phyloP scores from a whole-genome alignment of 345 rosid genomes.

The Gossypium stocksii region DNA sequence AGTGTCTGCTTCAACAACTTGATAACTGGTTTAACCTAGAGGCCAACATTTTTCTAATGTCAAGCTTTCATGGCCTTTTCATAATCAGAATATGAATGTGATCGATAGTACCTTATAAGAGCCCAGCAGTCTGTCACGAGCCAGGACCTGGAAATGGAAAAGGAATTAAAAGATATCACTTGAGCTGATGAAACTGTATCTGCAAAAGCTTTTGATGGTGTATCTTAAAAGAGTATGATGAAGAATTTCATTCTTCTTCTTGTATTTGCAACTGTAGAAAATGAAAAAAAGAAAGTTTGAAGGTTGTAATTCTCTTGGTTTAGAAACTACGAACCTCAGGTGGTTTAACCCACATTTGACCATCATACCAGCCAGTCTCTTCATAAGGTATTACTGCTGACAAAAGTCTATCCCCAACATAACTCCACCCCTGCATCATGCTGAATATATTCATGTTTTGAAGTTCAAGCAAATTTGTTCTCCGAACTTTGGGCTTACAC shows the following conservation, averaged over 20 bases:
- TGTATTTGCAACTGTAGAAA: too few species aligned
- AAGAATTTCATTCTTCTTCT: background rate
- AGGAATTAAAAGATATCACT: background rate
- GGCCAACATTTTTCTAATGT: background rate
- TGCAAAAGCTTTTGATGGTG: background rate
- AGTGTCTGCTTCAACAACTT: constrained; percentile 84
- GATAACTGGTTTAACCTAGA: constrained; percentile 87
- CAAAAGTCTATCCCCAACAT: constrained; percentile 86
- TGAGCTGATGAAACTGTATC: background rate
- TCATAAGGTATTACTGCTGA: constrained; percentile 95
- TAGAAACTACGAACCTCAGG: constrained; percentile 59
- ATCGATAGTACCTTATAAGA: constrained; percentile 70
- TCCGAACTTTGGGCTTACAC: background rate
- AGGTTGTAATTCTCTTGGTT: background rate
- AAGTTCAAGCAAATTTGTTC: background rate
- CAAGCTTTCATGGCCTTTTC: constrained; percentile 2
- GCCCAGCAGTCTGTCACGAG: constrained; percentile 89
- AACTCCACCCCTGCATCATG: constrained; percentile 82
- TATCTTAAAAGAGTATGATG: background rate
- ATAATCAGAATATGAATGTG: background rate
- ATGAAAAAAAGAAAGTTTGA: too few species aligned
- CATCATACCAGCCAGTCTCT: constrained; percentile 99
- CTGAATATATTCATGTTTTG: background rate
- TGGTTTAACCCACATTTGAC: constrained; percentile 97
- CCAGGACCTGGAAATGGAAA: constrained; percentile 59